phyloP scores from a whole-genome alignment of 192 early-diverging fungal genomes.

The Coemansia umbellata region DNA sequence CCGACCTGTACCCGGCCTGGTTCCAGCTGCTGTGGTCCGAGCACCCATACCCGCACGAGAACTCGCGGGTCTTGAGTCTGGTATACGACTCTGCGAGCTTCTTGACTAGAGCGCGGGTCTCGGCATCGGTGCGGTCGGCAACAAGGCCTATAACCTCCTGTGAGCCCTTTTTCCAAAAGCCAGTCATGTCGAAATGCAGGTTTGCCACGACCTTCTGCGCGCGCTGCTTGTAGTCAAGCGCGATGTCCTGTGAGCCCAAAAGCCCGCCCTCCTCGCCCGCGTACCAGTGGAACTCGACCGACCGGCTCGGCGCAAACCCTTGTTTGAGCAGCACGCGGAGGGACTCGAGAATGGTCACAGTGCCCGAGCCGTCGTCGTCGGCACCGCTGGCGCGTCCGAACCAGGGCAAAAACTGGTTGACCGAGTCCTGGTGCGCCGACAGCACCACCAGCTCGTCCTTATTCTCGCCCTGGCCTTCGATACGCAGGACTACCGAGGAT shows the following conservation, averaged over 20 bases:
- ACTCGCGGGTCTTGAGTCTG: slow-evolving; percentile 60
- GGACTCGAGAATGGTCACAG: slow-evolving; percentile 84
- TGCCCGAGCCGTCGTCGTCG: slow-evolving; percentile 90
- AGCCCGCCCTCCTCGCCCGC: slow-evolving; percentile 88
- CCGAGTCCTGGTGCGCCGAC: slow-evolving; percentile 86
- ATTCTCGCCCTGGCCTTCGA: slow-evolving; percentile 58
- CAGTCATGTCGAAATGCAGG: slow-evolving; percentile 95
- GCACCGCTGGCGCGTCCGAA: slow-evolving; percentile 76
- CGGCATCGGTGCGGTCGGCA: slow-evolving; percentile 73
- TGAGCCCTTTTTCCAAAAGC: slow-evolving; percentile 62
- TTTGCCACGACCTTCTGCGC: slow-evolving; percentile 65
- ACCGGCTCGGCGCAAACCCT: slow-evolving; percentile 64
- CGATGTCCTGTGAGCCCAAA: slow-evolving; percentile 83
- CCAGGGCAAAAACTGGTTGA: slow-evolving; percentile 79
- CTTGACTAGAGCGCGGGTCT: slow-evolving; percentile 55
- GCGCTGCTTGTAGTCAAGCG: slow-evolving; percentile 60
- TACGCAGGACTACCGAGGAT: slow-evolving; percentile 77
- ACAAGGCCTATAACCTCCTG: slow-evolving; percentile 73
- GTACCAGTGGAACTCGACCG: slow-evolving; percentile 98
- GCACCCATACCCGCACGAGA: slow-evolving; percentile 85
- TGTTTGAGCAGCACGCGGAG: slow-evolving; percentile 68
- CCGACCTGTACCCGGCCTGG: slow-evolving; percentile 80
- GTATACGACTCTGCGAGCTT: slow-evolving; percentile 62
- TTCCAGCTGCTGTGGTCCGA: slow-evolving; percentile 93
- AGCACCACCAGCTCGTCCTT: slow-evolving; percentile 66